Percentiles rank a stretch among this genome's conserved stretches.
phyloP scores from a whole-genome alignment of 192 early-diverging fungal genomes.

The Coemansia brasiliensis region DNA sequence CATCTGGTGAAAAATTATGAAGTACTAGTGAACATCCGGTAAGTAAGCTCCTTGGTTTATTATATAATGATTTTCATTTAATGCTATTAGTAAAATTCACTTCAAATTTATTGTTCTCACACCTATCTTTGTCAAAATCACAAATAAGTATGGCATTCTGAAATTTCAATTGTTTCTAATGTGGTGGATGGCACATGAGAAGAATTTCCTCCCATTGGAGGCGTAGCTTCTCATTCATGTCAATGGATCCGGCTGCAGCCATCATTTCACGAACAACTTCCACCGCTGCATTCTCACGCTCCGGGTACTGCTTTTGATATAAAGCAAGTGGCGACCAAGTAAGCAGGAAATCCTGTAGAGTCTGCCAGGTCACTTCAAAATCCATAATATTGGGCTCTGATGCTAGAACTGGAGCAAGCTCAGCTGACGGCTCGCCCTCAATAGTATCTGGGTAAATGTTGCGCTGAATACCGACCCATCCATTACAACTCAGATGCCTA shows the following conservation, averaged over 20 bases:
- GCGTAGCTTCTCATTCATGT: slow-evolving; percentile 29
- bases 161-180: not conserved
- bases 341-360: slow-evolving; percentile 17
- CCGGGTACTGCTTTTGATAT: slow-evolving; percentile 25
- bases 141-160: not conserved
- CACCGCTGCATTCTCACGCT: slow-evolving; percentile 11
- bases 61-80: too few relatives aligned
- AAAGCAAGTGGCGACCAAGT: slow-evolving; percentile 23
- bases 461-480: slow-evolving; percentile 22
- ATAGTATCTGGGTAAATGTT: slow-evolving; percentile 20
- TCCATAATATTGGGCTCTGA: slow-evolving; percentile 19
- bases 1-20: too few relatives aligned
- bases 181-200: slow-evolving; percentile 23
- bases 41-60: too few relatives aligned
- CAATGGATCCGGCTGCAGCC: slow-evolving; percentile 19
- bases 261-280: slow-evolving; percentile 29
- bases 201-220: slow-evolving; percentile 37
- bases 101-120: too few relatives aligned
- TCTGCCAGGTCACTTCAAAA: slow-evolving; percentile 27
- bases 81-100: too few relatives aligned
- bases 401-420: slow-evolving; percentile 8
- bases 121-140: too few relatives aligned
- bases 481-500: slow-evolving; percentile 5
- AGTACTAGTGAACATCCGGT: too few relatives aligned
- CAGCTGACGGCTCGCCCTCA: slow-evolving; percentile 12